phyloP scores from a whole-genome alignment of 352 stramenopile genomes.

The Halophytophthora batemanensis region DNA sequence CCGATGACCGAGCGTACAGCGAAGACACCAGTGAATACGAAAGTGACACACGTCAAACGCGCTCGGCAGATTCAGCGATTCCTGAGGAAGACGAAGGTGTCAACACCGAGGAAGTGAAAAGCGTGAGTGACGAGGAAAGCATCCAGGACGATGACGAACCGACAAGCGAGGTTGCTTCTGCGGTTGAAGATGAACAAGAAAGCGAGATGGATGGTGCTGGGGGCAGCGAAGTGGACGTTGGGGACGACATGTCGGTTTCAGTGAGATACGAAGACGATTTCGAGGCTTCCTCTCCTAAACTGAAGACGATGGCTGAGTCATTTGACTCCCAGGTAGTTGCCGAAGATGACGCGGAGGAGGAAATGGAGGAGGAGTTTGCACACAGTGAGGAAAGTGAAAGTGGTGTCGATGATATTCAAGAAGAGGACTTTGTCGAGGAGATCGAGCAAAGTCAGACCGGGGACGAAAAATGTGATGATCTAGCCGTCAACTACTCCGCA shows the following conservation, averaged over 20 bases:
- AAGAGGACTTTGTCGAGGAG: background rate
- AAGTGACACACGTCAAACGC: constrained; percentile 14
- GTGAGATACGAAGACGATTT: constrained; percentile 51
- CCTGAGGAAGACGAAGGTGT: background rate
- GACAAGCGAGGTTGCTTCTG: constrained; percentile 10
- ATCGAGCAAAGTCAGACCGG: background rate
- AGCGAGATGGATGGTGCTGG: constrained; percentile 1
- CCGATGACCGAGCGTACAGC: background rate
- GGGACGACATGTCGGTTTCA: constrained; percentile 12
- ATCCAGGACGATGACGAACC: constrained; percentile 5
- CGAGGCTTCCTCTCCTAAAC: constrained; percentile 23
- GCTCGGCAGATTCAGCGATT: background rate
- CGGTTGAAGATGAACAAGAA: constrained; percentile 6
- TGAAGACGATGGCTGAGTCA: background rate
- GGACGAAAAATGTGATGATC: background rate
- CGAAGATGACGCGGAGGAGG: constrained; percentile 7
- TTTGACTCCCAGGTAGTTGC: background rate
- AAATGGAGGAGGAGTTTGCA: constrained; percentile 5
- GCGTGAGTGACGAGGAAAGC: constrained; percentile 11
- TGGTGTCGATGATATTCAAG: constrained; percentile 2
- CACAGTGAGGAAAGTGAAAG: background rate
- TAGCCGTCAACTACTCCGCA: constrained; percentile 11
- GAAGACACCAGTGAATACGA: background rate
- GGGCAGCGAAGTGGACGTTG: constrained; percentile 1
- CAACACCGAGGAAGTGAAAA: constrained; percentile 5